phyloP scores from a whole-genome alignment of 352 stramenopile species.

The Phytophthora crassamura region DNA sequence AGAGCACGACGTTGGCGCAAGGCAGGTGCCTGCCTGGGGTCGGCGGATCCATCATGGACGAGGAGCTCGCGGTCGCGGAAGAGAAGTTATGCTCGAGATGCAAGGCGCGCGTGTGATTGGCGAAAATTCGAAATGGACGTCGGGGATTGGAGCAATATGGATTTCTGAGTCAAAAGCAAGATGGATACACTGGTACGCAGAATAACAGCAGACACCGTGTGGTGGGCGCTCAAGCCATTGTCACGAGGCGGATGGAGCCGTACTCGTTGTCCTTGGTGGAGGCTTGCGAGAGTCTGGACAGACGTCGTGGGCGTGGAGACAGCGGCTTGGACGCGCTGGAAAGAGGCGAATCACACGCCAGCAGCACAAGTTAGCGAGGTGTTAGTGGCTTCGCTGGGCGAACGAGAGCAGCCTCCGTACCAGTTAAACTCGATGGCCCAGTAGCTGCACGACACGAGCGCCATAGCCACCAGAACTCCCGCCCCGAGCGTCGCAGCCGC shows the following conservation, averaged over 20 bases:
- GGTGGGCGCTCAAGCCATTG: conserved; percentile 17
- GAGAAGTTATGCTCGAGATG: conserved; percentile 2
- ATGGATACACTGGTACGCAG: conserved; percentile 15
- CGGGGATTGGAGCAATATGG: conserved; percentile 25
- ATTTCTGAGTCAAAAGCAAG: conserved; percentile 31
- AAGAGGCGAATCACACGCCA: conserved; percentile 7
- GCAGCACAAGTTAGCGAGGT: conserved; percentile 21
- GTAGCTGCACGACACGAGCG: conserved; percentile 43
- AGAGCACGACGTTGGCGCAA: conserved; percentile 42
- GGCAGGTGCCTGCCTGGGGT: conserved; percentile 33
- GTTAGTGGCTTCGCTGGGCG: conserved; percentile 17
- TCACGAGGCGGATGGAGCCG: conserved; percentile 31
- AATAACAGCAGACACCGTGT: not conserved
- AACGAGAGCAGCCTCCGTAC: conserved; percentile 29
- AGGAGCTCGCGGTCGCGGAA: conserved; percentile 9
- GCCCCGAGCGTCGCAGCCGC: conserved; percentile 45
- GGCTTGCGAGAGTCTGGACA: conserved; percentile 32
- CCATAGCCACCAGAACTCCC: conserved; percentile 36
- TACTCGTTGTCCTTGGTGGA: conserved; percentile 39
- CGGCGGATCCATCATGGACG: conserved; percentile 26
- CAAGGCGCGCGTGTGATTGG: conserved; percentile 31
- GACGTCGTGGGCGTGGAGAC: conserved; percentile 6
- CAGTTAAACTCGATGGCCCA: conserved; percentile 29
- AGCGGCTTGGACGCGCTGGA: conserved; percentile 18
- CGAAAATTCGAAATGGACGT: conserved; percentile 5